Conservation (phyloP, 2,329 filamentous ascomycete genomes). For the Botrytis medusae region DNA sequence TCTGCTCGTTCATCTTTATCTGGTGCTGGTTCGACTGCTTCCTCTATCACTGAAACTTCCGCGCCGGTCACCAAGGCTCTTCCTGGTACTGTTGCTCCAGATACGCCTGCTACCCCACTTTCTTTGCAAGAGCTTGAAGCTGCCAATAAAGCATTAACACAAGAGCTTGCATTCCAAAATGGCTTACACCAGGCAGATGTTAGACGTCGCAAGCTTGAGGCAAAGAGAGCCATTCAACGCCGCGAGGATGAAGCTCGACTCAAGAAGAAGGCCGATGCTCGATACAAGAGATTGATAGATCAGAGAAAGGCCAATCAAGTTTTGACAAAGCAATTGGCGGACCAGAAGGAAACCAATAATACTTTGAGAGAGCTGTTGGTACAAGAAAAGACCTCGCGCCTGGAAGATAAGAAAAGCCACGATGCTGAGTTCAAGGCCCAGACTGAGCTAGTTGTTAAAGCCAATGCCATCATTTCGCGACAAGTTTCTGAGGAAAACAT, state of each 20-base stretch:
- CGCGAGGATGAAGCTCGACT: not conserved
- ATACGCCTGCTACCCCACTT: not conserved
- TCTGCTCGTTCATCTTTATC: not conserved
- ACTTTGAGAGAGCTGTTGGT: not conserved
- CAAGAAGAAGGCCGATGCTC: not conserved
- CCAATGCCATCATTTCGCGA: not conserved
- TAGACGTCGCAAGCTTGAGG: not conserved
- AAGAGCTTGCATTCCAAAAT: not conserved
- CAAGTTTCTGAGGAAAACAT: not conserved
- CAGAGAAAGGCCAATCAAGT: not conserved
- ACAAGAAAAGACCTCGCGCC: not conserved
- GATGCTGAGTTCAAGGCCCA: not conserved
- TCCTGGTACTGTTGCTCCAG: not conserved
- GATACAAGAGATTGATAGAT: not conserved
- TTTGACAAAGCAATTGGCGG: not conserved
- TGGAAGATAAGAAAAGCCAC: not conserved
- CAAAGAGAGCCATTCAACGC: not conserved
- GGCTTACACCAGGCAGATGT: not conserved
- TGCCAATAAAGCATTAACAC: not conserved
- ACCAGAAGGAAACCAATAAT: not conserved
- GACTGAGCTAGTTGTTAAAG: not conserved
- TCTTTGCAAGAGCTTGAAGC: not conserved
- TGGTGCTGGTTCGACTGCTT: not conserved
- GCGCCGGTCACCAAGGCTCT: not conserved
- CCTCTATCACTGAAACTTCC: not conserved